phyloP scores from a whole-genome alignment of 225 moss, liverwort and hornwort species.

The Asterella californica region DNA sequence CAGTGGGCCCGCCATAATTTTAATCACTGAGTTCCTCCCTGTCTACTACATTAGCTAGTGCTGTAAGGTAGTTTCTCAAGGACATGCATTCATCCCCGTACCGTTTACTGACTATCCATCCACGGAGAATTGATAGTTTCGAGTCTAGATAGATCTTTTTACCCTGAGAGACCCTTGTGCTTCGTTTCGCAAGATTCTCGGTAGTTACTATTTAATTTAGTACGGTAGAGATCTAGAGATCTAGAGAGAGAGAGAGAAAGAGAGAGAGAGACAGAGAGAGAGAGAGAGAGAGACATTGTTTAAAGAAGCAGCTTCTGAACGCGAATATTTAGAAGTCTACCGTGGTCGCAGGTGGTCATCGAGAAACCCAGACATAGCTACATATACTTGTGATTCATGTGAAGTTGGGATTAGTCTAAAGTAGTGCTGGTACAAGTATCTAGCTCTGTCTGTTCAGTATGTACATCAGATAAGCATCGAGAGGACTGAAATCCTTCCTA shows the following conservation, averaged over 20 bases:
- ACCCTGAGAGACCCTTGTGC: background rate
- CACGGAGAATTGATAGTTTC: background rate
- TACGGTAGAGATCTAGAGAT: too few relatives aligned
- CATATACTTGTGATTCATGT: background rate
- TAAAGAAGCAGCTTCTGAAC: too few relatives aligned
- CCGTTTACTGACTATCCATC: background rate
- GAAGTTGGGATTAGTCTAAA: background rate
- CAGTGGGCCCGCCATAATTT: background rate
- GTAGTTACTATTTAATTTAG: too few relatives aligned
- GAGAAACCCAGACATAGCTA: too few relatives aligned
- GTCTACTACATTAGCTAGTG: too few relatives aligned
- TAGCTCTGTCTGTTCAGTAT: background rate
- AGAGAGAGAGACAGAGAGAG: too few relatives aligned
- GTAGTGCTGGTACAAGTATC: background rate
- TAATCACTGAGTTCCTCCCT: too few relatives aligned
- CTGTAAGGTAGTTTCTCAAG: background rate
- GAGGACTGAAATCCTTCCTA: background rate
- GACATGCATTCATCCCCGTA: background rate
- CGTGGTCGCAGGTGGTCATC: too few relatives aligned
- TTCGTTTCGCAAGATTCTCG: background rate
- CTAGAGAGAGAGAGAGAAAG: too few relatives aligned
- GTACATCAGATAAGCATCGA: background rate
- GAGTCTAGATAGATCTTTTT: background rate
- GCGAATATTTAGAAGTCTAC: too few relatives aligned
- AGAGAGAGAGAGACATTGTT: too few relatives aligned